phyloP scores from a whole-genome alignment of 148 eudicot genomes.

The Silene conica region DNA sequence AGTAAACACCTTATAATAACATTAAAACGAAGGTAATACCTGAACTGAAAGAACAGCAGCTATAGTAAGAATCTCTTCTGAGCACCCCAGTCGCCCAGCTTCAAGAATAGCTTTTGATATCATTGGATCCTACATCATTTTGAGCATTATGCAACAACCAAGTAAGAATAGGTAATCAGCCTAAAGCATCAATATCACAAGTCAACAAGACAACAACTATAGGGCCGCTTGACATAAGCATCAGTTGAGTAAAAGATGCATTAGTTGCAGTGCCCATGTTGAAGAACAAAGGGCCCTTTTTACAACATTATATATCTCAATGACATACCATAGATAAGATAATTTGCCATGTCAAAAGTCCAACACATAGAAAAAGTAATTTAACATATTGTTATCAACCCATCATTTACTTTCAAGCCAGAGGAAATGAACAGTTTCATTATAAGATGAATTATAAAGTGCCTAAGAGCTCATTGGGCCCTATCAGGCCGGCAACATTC shows the following conservation, averaged over 20 bases:
- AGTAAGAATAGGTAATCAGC: not conserved
- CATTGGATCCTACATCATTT: constrained; percentile 75
- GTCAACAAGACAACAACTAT: not conserved
- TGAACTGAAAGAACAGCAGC: constrained; percentile 88
- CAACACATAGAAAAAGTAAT: not conserved
- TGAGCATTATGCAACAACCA: not conserved
- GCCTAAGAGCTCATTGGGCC: not conserved
- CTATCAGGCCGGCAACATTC: not conserved
- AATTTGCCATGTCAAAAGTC: not conserved
- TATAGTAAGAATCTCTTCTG: constrained; percentile 88
- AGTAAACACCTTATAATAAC: not conserved
- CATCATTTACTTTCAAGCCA: not conserved
- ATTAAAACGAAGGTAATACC: constrained; percentile 33
- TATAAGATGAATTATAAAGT: not conserved
- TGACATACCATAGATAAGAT: not conserved
- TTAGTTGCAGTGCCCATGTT: not conserved
- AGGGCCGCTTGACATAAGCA: not conserved
- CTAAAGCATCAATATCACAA: not conserved
- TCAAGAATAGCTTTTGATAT: constrained; percentile 86
- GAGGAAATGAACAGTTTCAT: not conserved
- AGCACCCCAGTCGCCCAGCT: constrained; percentile 72
- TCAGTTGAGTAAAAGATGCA: not conserved
- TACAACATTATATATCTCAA: not conserved
- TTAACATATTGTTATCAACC: not conserved
- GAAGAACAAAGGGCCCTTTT: not conserved